A percentile compares a stretch with the other conserved stretches of the same genome.
Evolutionary conservation across 192 early-diverging fungal species (phyloP).

Genomic region (Powellomyces hirtus): DNA sequence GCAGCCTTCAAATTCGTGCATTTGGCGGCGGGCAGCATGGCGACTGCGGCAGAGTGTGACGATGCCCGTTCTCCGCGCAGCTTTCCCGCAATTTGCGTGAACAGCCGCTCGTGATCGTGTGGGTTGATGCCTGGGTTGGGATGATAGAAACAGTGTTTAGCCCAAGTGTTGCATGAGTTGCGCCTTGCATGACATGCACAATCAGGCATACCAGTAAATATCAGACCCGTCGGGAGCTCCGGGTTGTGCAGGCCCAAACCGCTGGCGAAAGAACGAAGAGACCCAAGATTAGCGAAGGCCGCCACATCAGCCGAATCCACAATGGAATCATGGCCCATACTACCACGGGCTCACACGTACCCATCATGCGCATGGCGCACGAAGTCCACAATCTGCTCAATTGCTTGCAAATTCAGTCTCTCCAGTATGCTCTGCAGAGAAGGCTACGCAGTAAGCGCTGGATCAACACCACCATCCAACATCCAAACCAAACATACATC

Average conservation of each 20-base stretch:
- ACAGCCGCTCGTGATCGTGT: conserved; percentile 72
- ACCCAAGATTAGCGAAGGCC: too few relatives aligned
- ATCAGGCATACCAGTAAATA: conserved; percentile 59
- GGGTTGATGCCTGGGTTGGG: conserved; percentile 58
- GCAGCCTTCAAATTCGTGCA: conserved; percentile 62
- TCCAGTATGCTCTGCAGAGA: conserved; percentile 47
- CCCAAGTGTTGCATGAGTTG: not conserved
- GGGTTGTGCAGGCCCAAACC: too few relatives aligned
- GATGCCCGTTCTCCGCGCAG: conserved; percentile 10
- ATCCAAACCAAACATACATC: conserved; percentile 3
- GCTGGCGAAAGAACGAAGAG: too few relatives aligned
- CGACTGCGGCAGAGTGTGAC: conserved; percentile 47
- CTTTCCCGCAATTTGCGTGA: conserved; percentile 58
- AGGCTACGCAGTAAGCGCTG: not conserved
- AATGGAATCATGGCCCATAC: not conserved
- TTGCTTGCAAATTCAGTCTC: conserved; percentile 57
- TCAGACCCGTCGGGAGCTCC: conserved; percentile 70
- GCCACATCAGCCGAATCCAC: not conserved
- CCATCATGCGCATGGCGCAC: conserved; percentile 49
- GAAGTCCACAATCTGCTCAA: conserved; percentile 61
- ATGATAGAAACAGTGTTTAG: not conserved
- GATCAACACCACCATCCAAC: not conserved
- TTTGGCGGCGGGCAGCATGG: conserved; percentile 67
- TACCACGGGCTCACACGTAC: conserved; percentile 12
- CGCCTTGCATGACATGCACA: not conserved